A percentile compares a stretch with the other conserved stretches of the same genome.
Evolutionary conservation across 2,329 filamentous ascomycete genomes (phyloP).

Genomic region (Venturia pyrina): DNA sequence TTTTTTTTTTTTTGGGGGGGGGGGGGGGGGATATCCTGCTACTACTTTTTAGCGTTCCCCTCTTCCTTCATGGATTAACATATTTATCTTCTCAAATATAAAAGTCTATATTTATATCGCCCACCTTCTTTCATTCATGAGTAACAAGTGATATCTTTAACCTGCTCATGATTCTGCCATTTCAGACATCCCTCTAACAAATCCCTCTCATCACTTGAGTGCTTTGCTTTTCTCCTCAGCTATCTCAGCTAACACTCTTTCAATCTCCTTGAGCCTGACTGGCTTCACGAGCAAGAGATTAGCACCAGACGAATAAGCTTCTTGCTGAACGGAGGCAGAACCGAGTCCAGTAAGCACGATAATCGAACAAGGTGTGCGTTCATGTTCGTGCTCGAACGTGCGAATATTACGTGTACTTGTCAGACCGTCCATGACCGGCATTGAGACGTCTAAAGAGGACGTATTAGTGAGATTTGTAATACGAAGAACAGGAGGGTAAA

Average conservation of each 20-base stretch:
- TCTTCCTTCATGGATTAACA: no score
- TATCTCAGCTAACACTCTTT: conserved; percentile 10
- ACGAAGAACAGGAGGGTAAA: background rate
- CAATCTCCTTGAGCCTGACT: conserved; percentile 20
- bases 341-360: conserved; percentile 24
- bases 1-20: no score
- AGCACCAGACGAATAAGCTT: conserved; percentile 22
- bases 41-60: no score
- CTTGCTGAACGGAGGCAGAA: conserved; percentile 18
- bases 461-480: background rate
- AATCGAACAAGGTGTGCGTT: conserved; percentile 11
- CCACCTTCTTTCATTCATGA: no score
- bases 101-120: no score
- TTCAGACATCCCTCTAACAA: no score
- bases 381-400: conserved; percentile 15
- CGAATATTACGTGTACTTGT: conserved; percentile 35
- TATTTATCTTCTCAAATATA: no score
- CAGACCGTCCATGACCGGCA: conserved; percentile 46
- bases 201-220: background rate
- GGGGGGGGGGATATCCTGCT: no score
- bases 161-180: no score
- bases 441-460: conserved; percentile 40
- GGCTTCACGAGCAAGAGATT: conserved; percentile 25
- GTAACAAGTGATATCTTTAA: no score
- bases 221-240: background rate